Evolutionary conservation across 768 basidiomycete genomes (phyloP), one percentile per base, ranked within the genome.

Genomic region (Hygrophorus russula): DNA sequence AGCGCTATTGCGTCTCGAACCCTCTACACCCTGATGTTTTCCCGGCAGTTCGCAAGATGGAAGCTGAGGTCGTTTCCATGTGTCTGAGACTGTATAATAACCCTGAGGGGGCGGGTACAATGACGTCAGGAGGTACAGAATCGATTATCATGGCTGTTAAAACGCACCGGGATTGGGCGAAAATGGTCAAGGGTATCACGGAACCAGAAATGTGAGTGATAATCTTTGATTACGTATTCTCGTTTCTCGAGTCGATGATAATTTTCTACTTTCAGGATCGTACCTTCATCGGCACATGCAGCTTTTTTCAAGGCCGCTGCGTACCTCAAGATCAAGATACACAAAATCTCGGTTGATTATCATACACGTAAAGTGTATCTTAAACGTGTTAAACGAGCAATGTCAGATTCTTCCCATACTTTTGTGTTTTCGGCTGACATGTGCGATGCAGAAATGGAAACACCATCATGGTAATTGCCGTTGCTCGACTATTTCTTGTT

Each of bases 71-170:
- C 19, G 89, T 93, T 35, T 69, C 85, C 8, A 91, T 91, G 83
- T 85, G 81, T 48, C 68, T 94, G 37, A 73, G 74, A 45, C 69
- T 93, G 70, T 97, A 84, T 66, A 80, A 88, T 55, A 80, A 82
- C 49, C 84, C 90, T 1, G 65, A 74, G 39, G 90, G 90, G 12
- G 88, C 90, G 9, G 94, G 94, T 10, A 81, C 80, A 5, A 97
- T 93, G 61, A 99, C 94, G 1, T 84, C 84, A 0, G 94, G 94
- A 11, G 94, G 94, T 5, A 99, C 94, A 0, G 94, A 99, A 59
- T 88, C 85, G 15, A 97, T 98, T 52, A 68, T 99, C 39, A 92
- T 97, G 91, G 80, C 91, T 2, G 73, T 90, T 51, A 97, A 97
- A 68, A 86, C 92, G 0, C 80, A 99, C 56, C 76, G 91, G 11